Evolutionary conservation across 352 stramenopile species (phyloP).

Genomic region (Pythium oligandrum): DNA sequence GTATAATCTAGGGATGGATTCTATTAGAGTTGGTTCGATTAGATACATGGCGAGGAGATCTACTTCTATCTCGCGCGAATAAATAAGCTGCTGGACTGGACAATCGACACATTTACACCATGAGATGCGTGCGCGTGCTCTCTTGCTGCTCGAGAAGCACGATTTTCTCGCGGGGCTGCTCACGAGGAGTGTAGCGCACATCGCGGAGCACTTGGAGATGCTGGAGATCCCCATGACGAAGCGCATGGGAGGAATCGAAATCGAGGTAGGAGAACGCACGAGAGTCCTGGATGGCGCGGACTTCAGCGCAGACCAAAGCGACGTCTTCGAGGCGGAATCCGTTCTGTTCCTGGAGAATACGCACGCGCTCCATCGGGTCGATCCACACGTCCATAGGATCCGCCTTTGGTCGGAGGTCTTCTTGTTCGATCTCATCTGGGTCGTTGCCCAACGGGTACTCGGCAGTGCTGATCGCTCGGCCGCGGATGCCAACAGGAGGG

Average conservation of each 20-base stretch:
- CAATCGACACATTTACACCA: too few species aligned
- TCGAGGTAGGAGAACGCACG: conserved; percentile 28
- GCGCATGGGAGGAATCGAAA: conserved; percentile 15
- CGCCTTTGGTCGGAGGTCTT: conserved; percentile 17
- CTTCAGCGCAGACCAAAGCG: conserved; percentile 38
- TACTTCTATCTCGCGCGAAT: not conserved
- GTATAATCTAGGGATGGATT: too few species aligned
- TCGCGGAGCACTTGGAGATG: conserved; percentile 19
- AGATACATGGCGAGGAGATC: too few species aligned
- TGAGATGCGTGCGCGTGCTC: not conserved
- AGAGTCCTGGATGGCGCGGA: conserved; percentile 34
- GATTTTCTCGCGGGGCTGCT: conserved; percentile 9
- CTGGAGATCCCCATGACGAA: conserved; percentile 21
- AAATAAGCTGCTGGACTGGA: conserved; percentile 4
- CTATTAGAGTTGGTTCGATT: too few species aligned
- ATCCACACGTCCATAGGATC: conserved; percentile 39
- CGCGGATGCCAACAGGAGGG: conserved; percentile 43
- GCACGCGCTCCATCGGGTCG: conserved; percentile 40
- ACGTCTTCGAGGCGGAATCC: conserved; percentile 35
- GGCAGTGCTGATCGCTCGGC: conserved; percentile 22
- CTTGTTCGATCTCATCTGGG: conserved; percentile 23
- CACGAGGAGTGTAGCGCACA: not conserved
- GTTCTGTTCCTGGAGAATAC: conserved; percentile 30
- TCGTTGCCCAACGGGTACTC: conserved; percentile 14
- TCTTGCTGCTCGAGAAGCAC: conserved; percentile 15